Conservation (phyloP, 1,284 basidiomycete genomes). For the Xanthoconium separans region DNA sequence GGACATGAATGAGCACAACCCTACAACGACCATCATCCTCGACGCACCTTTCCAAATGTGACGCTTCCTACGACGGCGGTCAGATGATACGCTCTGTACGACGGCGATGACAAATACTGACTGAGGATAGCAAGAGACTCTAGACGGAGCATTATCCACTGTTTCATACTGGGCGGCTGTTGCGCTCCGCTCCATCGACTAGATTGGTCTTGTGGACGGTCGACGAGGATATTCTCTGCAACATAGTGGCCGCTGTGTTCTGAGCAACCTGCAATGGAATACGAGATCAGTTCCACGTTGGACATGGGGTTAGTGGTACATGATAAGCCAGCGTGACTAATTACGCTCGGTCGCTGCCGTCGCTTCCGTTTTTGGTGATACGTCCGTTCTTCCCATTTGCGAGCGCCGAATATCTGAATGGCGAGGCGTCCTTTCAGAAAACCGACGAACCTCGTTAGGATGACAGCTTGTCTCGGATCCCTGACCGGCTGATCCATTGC, state of each 20-base stretch:
- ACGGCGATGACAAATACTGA: constrained; percentile 40
- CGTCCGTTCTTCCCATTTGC: too few species aligned
- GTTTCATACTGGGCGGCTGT: constrained; percentile 52
- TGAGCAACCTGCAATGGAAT: constrained; percentile 59
- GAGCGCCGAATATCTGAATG: too few species aligned
- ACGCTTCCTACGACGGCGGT: constrained; percentile 50
- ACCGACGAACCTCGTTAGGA: too few species aligned
- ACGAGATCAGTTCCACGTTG: constrained; percentile 30
- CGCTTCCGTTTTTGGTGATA: too few species aligned
- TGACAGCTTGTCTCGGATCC: too few species aligned
- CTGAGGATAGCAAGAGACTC: constrained; percentile 60
- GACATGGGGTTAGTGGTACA: background rate
- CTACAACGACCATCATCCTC: too few species aligned
- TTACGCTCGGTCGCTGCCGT: too few species aligned
- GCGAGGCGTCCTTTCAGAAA: too few species aligned
- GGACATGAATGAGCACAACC: constrained; percentile 3
- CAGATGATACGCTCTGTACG: too few species aligned
- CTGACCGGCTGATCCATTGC: too few species aligned
- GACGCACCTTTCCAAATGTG: constrained; percentile 72
- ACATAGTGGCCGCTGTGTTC: constrained; percentile 69
- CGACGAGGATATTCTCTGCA: constrained; percentile 64
- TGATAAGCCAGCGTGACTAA: background rate
- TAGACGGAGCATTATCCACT: constrained; percentile 70
- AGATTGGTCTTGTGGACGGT: constrained; percentile 59
- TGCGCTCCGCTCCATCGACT: constrained; percentile 73